Evolutionary conservation across 768 basidiomycete genomes (phyloP).

Genomic region (Porphyrellus cyaneotinctus): DNA sequence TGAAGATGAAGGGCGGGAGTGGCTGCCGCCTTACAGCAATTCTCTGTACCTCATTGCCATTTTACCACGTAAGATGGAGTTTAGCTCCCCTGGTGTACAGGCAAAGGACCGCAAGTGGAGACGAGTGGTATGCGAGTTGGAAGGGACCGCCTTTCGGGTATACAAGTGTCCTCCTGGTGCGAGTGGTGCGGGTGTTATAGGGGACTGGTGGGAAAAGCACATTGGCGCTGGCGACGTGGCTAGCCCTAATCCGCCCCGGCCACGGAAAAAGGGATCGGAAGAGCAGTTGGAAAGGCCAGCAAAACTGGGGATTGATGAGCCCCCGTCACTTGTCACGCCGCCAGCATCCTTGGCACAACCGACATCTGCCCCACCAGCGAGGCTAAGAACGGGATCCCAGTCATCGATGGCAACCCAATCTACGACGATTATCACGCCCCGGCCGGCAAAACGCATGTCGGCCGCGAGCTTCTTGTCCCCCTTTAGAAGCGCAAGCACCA

Average conservation of each 20-base stretch:
- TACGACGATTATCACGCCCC: conserved; percentile 12
- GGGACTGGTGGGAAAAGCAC: conserved; percentile 75
- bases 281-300: conserved; percentile 24
- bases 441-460: conserved; percentile 24
- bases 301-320: conserved; percentile 22
- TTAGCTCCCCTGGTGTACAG: conserved; percentile 77
- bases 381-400: conserved; percentile 21
- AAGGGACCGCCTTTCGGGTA: conserved; percentile 86
- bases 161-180: conserved; percentile 49
- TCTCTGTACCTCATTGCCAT: conserved; percentile 72
- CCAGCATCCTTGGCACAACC: neutral
- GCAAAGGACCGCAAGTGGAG: conserved; percentile 92
- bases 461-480: conserved; percentile 29
- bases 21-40: conserved; percentile 79
- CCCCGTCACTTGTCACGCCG: neutral
- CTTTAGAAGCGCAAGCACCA: conserved; percentile 16
- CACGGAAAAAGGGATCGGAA: conserved; percentile 17
- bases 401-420: conserved; percentile 23
- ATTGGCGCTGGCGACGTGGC: conserved; percentile 68
- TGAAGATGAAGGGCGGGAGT: conserved; percentile 84
- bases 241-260: conserved; percentile 25
- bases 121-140: conserved; percentile 79
- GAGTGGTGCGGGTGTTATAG: conserved; percentile 50
- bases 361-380: conserved; percentile 4
- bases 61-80: conserved; percentile 93